Base-by-base conservation (phyloP, 176 grass and related monocot genomes). In the Lolium rigidum region DNA sequence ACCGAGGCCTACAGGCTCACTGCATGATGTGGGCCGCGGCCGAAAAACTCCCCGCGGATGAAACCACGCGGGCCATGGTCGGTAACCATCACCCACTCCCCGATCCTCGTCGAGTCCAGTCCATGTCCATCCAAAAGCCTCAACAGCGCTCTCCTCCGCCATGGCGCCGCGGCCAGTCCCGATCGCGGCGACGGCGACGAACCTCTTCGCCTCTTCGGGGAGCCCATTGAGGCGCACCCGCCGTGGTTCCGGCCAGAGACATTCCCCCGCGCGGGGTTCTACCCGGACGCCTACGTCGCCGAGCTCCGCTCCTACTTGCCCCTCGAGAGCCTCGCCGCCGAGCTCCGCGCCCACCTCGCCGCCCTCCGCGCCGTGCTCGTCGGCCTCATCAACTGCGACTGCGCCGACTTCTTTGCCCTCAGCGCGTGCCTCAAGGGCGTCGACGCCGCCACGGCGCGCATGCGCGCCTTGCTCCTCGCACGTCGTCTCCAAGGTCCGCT, bases 371-470 rank as follows among this genome's bases (percentile, higher is more conserved):
- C 92, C 71, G 94, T 96, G 89, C 92, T 99, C 71, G 89, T 99
- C 75, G 94, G 95, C 28, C 97, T 99, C 80, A 94, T 99, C 77
- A 99, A 99, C 83, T 90, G 90, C 59, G 92, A 99, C 90, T 99
- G 96, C 48, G 97, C 94, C 0, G 94, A 99, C 86, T 99, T 96
- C 79, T 90, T 99, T 16, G 91, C 94, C 7, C 86, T 99, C 85
- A 94, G 92, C 80, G 91, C 90, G n/a, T 87, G 94, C 18, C 94
- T 97, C 50, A 90, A 91, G 76, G 94, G 93, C 65, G 97, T 95
- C 58, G 94, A 95, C 55, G 86, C 92, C 20, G 90, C 97, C 10
- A 92, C 90, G 2, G 59, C 92, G 0, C 63, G 92, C 31, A 99
- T 97, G 92, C 88, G 92, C 5, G 90, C 84, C 6, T 92, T 92